These are phyloP conservation scores for Triticum dicoccoides DNA, from an alignment of 176 grass and related monocot genomes.

Conservation along the genomic window DNA sequence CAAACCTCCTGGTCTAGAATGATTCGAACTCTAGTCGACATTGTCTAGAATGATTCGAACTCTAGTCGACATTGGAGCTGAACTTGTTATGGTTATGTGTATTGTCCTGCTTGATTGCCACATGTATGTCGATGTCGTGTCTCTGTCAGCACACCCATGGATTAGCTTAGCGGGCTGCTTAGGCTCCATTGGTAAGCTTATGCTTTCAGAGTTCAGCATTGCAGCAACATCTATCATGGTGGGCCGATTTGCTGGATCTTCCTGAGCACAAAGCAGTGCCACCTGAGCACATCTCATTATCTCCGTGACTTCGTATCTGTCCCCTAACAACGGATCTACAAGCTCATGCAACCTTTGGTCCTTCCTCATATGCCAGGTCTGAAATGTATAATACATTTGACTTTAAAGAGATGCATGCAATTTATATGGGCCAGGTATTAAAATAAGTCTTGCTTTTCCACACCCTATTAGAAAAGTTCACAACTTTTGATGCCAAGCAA, in stretches of 20 bases:
- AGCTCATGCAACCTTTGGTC: conserved; percentile 29
- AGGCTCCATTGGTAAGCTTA: background rate
- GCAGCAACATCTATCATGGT: conserved; percentile 35
- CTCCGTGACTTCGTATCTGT: background rate
- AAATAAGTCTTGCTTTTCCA: too few relatives aligned
- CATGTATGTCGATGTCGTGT: background rate
- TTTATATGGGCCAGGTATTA: too few relatives aligned
- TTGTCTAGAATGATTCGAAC: conserved; percentile 27
- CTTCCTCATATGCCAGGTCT: conserved; percentile 48
- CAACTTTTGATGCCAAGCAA: too few relatives aligned
- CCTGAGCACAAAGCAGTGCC: conserved; percentile 49
- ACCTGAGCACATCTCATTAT: conserved; percentile 23
- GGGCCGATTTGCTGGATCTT: conserved; percentile 38
- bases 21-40: too few relatives aligned
- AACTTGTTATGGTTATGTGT: conserved; percentile 39
- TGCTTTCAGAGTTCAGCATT: conserved; percentile 35
- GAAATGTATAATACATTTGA: background rate
- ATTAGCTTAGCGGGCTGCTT: conserved; percentile 18
- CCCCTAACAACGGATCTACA: conserved; percentile 30
- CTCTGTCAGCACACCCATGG: background rate
- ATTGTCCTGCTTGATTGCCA: conserved; percentile 39
- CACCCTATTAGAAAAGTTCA: too few relatives aligned
- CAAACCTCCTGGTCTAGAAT: background rate
- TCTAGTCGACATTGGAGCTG: conserved; percentile 25
- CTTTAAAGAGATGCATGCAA: too few relatives aligned